phyloP scores from a whole-genome alignment of 2,329 filamentous ascomycete genomes.

The Rutstroemia sydowiana region DNA sequence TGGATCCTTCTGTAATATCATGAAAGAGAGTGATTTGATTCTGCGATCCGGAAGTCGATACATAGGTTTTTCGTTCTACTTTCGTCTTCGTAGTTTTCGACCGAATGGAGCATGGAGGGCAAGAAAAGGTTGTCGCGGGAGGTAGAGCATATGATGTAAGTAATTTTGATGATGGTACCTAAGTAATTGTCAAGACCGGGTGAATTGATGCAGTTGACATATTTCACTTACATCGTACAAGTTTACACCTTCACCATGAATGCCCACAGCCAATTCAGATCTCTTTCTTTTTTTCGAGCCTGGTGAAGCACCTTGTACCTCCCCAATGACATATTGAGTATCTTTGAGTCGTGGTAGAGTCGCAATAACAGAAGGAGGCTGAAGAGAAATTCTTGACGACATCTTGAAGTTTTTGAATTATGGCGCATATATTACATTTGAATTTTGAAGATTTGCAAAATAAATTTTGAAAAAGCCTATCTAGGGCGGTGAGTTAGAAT shows the following conservation, averaged over 20 bases:
- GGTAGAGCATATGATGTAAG: slow-evolving; percentile 62
- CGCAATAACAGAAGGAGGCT: slow-evolving; percentile 57
- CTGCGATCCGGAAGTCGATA: slow-evolving; percentile 42
- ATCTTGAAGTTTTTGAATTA: slow-evolving; percentile 15
- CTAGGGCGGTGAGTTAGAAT: too few relatives aligned
- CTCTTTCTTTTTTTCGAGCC: slow-evolving; percentile 55
- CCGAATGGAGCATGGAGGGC: slow-evolving; percentile 51
- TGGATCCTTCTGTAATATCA: slow-evolving; percentile 45
- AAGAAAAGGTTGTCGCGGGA: slow-evolving; percentile 57
- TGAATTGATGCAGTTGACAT: neutral
- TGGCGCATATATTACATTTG: neutral
- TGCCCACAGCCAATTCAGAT: slow-evolving; percentile 54
- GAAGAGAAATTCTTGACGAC: slow-evolving; percentile 48
- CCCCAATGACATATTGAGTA: slow-evolving; percentile 48
- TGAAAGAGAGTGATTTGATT: slow-evolving; percentile 52
- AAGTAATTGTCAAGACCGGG: slow-evolving; percentile 8
- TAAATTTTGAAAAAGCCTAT: neutral
- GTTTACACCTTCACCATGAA: slow-evolving; percentile 58
- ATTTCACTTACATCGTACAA: slow-evolving; percentile 53
- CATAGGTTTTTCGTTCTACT: slow-evolving; percentile 53
- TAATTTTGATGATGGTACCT: slow-evolving; percentile 54
- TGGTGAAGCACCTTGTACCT: slow-evolving; percentile 52
- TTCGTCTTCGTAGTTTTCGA: slow-evolving; percentile 37
- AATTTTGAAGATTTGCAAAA: neutral
- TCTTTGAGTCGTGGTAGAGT: slow-evolving; percentile 52